Base-by-base conservation (phyloP, 1,284 basidiomycete genomes). In the Trametes sp. region DNA sequence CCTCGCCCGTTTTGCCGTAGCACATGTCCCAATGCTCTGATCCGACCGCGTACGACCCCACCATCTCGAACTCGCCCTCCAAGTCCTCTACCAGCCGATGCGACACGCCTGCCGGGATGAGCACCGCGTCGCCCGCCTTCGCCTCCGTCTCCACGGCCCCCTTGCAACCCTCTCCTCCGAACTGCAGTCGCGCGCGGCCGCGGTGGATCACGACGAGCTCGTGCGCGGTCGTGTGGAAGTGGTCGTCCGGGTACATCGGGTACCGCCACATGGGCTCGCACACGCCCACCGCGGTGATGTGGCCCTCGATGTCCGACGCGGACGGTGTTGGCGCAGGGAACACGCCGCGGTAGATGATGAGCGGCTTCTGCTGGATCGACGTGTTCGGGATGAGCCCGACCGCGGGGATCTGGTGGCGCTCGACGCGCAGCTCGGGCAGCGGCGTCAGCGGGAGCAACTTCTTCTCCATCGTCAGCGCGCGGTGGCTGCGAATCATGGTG, bases 191-290 rank as follows among this genome's bases (percentile, higher is more conserved):
- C 6, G 77, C 80, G 13, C 73, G 62, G 0, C 79, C 79, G 4
- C 62, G 55, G 21, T 67, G 65, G 48, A 80, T 70, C 44, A 75
- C 74, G 48, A 81, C 70, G 35, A 81, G 72, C 64, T 81, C 80
- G 72, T 81, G 76, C 38, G 76, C 76, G 44, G 76, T 81, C 29
- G 77, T 78, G 64, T 82, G 79, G 69, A 78, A 82, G 68, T 82
- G 79, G 36, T 76, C 76, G n/a, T 73, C 72, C 26, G 61, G 64
- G 71, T 81, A 81, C 79, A 80, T 81, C 23, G 77, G 73, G 69
- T 76, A 82, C 41, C 76, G 72, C 80, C 80, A 80, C 64, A 74
- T 73, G 14, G 79, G 78, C 33, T 64, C 59, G 54, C 76, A 78
- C 13, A 78, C 75, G 16, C 77, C 78, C 35, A 77, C 68, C 41